These are phyloP conservation scores for Emergomyces pasteurianus DNA, from an alignment of 2,329 filamentous ascomycete species.

Conservation along the genomic window DNA sequence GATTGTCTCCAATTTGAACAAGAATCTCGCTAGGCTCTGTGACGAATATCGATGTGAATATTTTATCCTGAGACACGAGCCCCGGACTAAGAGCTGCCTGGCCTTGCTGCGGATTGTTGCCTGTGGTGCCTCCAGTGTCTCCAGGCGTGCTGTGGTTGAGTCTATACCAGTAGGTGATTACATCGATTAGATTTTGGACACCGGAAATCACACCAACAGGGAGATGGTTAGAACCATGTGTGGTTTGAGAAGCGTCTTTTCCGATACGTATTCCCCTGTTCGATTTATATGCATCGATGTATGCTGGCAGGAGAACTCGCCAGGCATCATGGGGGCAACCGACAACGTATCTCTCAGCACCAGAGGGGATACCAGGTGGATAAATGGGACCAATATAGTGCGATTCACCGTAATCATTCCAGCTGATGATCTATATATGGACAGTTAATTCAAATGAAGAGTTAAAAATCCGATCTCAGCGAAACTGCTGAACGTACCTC, in stretches of 20 bases:
- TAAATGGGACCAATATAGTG: conserved; percentile 45
- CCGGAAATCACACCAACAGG: too few relatives aligned
- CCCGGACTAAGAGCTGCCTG: conserved; percentile 17
- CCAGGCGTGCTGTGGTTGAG: conserved; percentile 21
- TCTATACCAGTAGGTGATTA: conserved; percentile 25
- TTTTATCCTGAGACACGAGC: conserved; percentile 20
- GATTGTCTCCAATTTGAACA: conserved; percentile 19
- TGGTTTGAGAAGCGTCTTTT: neutral
- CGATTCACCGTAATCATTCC: conserved; percentile 51
- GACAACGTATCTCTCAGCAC: conserved; percentile 38
- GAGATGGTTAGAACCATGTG: too few relatives aligned
- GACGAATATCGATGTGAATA: conserved; percentile 21
- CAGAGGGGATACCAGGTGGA: conserved; percentile 35
- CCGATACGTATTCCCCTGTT: conserved; percentile 20
- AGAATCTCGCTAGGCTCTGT: conserved; percentile 17
- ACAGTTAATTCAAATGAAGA: neutral
- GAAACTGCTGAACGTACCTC: conserved; percentile 19
- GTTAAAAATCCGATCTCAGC: neutral
- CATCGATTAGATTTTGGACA: conserved; percentile 11
- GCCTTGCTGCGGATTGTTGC: conserved; percentile 21
- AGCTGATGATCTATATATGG: conserved; percentile 38
- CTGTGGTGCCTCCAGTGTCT: conserved; percentile 21
- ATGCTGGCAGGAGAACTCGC: conserved; percentile 38
- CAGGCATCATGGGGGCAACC: conserved; percentile 41
- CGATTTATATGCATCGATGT: conserved; percentile 41